These are phyloP conservation scores for Huntiella abstrusa DNA, from an alignment of 2,329 filamentous ascomycete genomes.

Conservation along the genomic window DNA sequence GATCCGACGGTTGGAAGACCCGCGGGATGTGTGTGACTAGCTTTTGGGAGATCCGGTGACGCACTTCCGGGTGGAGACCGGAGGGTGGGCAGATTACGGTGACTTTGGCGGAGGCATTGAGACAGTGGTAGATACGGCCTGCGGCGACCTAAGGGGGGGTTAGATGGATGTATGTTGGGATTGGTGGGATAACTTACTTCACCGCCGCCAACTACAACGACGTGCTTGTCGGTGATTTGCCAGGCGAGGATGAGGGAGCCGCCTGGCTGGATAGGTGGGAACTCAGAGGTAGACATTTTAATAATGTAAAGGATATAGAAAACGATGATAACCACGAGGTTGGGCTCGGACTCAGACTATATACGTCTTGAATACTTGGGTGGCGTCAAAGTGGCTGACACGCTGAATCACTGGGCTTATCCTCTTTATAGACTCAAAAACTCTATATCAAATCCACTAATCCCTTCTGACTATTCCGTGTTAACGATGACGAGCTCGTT, in stretches of 20 bases:
- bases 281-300: slow-evolving; percentile 22
- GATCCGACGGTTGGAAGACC: slow-evolving; percentile 68
- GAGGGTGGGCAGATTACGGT: slow-evolving; percentile 64
- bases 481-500: too few relatives aligned
- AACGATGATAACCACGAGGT: not conserved
- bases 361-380: not conserved
- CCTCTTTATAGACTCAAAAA: too few relatives aligned
- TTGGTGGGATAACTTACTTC: slow-evolving; percentile 43
- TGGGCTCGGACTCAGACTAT: too few relatives aligned
- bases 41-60: slow-evolving; percentile 53
- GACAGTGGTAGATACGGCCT: slow-evolving; percentile 78
- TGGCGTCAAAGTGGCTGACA: not conserved
- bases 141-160: slow-evolving; percentile 57
- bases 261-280: slow-evolving; percentile 69
- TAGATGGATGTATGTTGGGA: not conserved
- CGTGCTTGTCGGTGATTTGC: slow-evolving; percentile 76
- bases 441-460: too few relatives aligned
- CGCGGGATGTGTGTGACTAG: slow-evolving; percentile 70
- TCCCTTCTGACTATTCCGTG: too few relatives aligned
- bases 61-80: slow-evolving; percentile 77
- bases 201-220: slow-evolving; percentile 86
- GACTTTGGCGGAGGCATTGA: slow-evolving; percentile 85
- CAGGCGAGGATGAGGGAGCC: slow-evolving; percentile 89
- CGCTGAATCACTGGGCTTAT: not conserved
- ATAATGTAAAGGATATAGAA: not conserved